Evolutionary conservation across 179 eudicot species (phyloP).

Genomic region (Silene noctiflora): DNA sequence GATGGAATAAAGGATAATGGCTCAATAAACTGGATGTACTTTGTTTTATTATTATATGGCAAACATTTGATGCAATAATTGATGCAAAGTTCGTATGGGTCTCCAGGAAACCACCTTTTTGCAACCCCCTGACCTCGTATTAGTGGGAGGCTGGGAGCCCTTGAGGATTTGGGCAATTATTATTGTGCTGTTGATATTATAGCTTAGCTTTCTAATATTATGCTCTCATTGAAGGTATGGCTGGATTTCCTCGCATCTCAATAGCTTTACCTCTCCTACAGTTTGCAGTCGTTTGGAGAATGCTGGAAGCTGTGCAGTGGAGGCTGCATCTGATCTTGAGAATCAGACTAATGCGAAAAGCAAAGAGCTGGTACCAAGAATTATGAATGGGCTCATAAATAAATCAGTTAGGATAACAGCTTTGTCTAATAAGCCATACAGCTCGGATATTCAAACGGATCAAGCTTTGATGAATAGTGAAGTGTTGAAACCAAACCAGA

Average conservation of each 20-base stretch:
- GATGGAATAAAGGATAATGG: not conserved
- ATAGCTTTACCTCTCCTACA: conserved; percentile 16
- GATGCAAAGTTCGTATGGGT: too few species aligned
- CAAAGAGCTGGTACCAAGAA: conserved; percentile 24
- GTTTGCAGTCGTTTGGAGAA: conserved; percentile 18
- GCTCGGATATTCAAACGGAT: conserved; percentile 28
- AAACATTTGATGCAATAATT: too few species aligned
- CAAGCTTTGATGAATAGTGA: conserved; percentile 22
- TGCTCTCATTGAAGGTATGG: conserved; percentile 39
- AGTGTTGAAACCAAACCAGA: conserved; percentile 25
- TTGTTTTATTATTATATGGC: not conserved
- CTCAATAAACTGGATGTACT: not conserved
- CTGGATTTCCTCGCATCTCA: conserved; percentile 37
- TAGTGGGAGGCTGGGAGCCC: not conserved
- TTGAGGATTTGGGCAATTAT: not conserved
- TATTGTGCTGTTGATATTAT: not conserved
- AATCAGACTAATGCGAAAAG: conserved; percentile 15
- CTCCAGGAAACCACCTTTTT: not conserved
- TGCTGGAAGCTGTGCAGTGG: conserved; percentile 20
- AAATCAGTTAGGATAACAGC: conserved; percentile 27
- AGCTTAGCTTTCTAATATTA: conserved; percentile 16
- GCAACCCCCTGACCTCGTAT: not conserved
- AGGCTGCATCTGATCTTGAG: conserved; percentile 26
- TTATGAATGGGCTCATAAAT: conserved; percentile 25
- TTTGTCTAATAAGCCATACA: conserved; percentile 28